Conservation (phyloP, 345 rosid genomes). For the Sisymbrium altissimum region DNA sequence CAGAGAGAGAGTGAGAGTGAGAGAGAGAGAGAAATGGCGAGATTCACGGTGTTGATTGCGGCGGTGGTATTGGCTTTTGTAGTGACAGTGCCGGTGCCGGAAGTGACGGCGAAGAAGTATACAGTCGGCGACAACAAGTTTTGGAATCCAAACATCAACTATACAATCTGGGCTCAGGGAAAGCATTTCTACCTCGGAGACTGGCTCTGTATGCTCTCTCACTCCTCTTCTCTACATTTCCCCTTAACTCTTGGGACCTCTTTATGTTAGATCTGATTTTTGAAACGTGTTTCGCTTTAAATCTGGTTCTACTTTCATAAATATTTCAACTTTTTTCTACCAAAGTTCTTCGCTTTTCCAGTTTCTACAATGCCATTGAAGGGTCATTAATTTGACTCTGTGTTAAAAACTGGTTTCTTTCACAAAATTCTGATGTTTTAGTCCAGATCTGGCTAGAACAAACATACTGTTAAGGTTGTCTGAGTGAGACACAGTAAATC, state of each 20-base stretch:
- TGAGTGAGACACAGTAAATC: background rate
- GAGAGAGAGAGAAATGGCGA: constrained; percentile 25
- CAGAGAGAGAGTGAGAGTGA: background rate
- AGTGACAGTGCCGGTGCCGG: constrained; percentile 40
- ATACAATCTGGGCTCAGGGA: constrained; percentile 73
- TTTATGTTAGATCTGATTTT: constrained; percentile 19
- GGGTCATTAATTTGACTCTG: background rate
- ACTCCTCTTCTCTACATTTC: background rate
- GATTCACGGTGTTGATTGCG: constrained; percentile 26
- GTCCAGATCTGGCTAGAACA: constrained; percentile 24
- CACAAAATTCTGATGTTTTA: background rate
- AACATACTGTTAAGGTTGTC: background rate
- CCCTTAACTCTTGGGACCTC: background rate
- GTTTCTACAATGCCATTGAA: background rate
- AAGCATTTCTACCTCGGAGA: constrained; percentile 85
- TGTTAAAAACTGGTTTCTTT: background rate
- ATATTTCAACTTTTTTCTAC: background rate
- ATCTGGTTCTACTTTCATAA: background rate
- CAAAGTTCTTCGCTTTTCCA: background rate
- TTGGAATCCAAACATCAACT: constrained; percentile 75
- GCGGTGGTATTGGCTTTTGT: constrained; percentile 40
- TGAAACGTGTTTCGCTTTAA: background rate
- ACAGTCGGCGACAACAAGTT: constrained; percentile 60
- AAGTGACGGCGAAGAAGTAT: constrained; percentile 59
- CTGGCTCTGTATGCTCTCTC: constrained; percentile 78